Evolutionary conservation across 2,329 filamentous ascomycete species (phyloP).

Genomic region (Pseudogymnoascus sp.): DNA sequence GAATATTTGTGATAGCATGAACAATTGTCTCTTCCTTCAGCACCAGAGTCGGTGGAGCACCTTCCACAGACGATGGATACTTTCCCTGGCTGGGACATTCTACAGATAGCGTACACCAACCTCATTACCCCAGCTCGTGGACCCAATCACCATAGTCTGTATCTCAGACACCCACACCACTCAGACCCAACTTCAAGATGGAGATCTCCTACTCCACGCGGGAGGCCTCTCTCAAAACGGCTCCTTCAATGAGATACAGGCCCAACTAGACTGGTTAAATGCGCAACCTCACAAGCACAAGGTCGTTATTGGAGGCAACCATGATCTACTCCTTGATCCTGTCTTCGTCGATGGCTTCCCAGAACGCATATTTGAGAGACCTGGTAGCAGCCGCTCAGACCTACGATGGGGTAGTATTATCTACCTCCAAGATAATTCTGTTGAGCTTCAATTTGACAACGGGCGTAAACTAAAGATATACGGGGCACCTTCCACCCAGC

Average conservation of each 20-base stretch:
- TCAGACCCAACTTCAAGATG: conserved; percentile 57
- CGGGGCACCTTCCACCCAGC: conserved; percentile 73
- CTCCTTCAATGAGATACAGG: conserved; percentile 66
- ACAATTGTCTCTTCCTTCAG: too few species aligned
- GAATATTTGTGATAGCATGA: neutral
- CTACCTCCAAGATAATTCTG: conserved; percentile 66
- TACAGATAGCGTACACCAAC: neutral
- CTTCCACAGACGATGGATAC: neutral
- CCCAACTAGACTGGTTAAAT: conserved; percentile 77
- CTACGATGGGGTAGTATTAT: conserved; percentile 60
- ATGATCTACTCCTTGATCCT: conserved; percentile 78
- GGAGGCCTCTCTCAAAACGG: conserved; percentile 77
- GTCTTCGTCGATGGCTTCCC: conserved; percentile 31
- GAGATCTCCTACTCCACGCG: conserved; percentile 83
- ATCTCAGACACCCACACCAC: conserved; percentile 83
- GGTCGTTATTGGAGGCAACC: conserved; percentile 78
- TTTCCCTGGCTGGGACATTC: neutral
- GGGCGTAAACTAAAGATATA: conserved; percentile 63
- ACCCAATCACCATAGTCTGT: conserved; percentile 69
- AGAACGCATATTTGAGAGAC: neutral
- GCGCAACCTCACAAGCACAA: conserved; percentile 71
- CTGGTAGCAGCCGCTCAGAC: conserved; percentile 31
- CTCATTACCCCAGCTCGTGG: neutral
- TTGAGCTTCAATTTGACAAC: conserved; percentile 56
- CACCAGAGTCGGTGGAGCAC: neutral